Evolutionary conservation across 2,329 filamentous ascomycete species (phyloP).

Genomic region (Phaeophleospora eucalypticola): DNA sequence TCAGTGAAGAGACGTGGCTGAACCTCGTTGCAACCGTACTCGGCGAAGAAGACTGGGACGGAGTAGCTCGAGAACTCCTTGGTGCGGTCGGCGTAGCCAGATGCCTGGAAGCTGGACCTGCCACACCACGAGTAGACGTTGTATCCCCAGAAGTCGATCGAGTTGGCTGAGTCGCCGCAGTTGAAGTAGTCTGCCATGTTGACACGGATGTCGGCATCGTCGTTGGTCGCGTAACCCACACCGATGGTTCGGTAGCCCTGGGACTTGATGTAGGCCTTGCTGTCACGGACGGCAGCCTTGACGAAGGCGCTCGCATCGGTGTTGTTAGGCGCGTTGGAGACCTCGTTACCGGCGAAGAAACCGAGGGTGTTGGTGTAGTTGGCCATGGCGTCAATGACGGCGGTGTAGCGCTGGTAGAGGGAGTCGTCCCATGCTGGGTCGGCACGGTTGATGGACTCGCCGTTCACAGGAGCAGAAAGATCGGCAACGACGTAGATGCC

Average conservation of each 20-base stretch:
- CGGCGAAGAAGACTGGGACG: conserved; percentile 95
- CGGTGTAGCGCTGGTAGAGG: conserved; percentile 75
- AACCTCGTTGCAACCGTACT: conserved; percentile 88
- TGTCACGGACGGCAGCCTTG: conserved; percentile 95
- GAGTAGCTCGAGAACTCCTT: conserved; percentile 84
- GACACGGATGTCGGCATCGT: conserved; percentile 76
- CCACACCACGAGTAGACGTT: conserved; percentile 99
- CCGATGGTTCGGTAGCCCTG: conserved; percentile 74
- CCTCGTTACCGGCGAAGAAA: conserved; percentile 98
- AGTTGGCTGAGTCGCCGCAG: conserved; percentile 63
- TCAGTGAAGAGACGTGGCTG: conserved; percentile 77
- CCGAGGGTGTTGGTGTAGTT: conserved; percentile 89
- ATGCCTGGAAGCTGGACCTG: conserved; percentile 68
- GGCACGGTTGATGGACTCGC: conserved; percentile 78
- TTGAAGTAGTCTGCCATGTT: conserved; percentile 91
- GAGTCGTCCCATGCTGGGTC: conserved; percentile 72
- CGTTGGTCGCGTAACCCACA: conserved; percentile 94
- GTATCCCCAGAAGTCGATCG: conserved; percentile 98
- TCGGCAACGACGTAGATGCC: conserved; percentile 96
- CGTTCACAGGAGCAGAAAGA: conserved; percentile 65
- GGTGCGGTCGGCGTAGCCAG: conserved; percentile 78
- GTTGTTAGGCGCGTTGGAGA: conserved; percentile 84
- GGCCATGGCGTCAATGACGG: conserved; percentile 74
- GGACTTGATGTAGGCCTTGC: conserved; percentile 84
- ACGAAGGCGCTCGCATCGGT: conserved; percentile 88